Evolutionary conservation across 768 basidiomycete species (phyloP), one percentile per base, ranked within the genome.

Genomic region (Lactifluus rugatus): DNA sequence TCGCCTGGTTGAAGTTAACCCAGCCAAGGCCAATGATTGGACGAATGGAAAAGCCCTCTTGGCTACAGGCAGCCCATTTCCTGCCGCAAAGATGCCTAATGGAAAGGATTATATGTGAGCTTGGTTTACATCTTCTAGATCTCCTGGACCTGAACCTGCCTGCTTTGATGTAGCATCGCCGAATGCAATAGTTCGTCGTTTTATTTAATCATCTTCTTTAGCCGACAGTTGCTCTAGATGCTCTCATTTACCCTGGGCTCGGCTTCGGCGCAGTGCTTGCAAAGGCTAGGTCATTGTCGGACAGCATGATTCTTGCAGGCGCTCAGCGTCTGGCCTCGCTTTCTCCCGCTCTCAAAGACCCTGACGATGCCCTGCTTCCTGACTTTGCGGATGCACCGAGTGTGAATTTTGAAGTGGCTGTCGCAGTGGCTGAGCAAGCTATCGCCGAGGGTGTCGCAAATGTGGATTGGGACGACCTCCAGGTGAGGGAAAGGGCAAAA

Each of bases 291-390:
- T 71, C 67, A 8, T 76, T 94, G 64, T 84, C 87, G 1, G 88
- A 92, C 69, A 80, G 77, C n/a, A 93, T 94, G 92, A 87, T 94
- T 68, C 83, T 91, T 41, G 86, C 86, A 2, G 91, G 87, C 9
- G 82, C 89, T 0, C 77, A 74, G 26, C 79, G 83, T 13, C 83
- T 94, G 37, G 88, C 90, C 0, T 74, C 81, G 8, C 79, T 93
- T 44, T 82, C 89, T 0, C 90, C 90, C 2, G 90, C 82, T 0
- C 74, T 84, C 58, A 77, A 78, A 32, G 83, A 92, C 66, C 84
- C 85, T 0, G 82, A 88, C 61, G 73, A 77, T 46, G 79, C 84
- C 0, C 78, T 94, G 25, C 73, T 94, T 4, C 89, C 92, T 0
- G 85, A 88, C 64, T 83, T 94, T 48, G 76, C 72, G 1, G 83